Evolutionary conservation across 306 rosid genomes (phyloP).

Genomic region (Gastrolobium bilobum): DNA sequence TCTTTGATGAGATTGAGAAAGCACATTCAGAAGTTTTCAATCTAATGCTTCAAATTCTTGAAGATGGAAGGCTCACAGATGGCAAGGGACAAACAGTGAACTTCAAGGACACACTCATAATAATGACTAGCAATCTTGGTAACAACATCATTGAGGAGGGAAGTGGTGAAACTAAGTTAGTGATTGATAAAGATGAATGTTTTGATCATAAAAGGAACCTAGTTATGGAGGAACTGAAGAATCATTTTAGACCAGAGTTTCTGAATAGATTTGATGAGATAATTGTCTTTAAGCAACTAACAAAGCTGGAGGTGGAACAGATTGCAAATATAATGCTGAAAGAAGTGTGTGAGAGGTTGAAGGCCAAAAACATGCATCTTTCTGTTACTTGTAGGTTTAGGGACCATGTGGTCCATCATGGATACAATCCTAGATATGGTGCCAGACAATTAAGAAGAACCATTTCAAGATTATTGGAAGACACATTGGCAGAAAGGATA

Average conservation of each 20-base stretch:
- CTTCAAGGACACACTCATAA: slow-evolving; percentile 72
- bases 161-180: slow-evolving; percentile 62
- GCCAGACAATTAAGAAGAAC: slow-evolving; percentile 82
- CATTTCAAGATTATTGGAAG: slow-evolving; percentile 83
- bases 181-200: slow-evolving; percentile 61
- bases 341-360: slow-evolving; percentile 67
- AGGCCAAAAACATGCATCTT: slow-evolving; percentile 64
- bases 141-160: slow-evolving; percentile 69
- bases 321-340: slow-evolving; percentile 71
- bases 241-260: slow-evolving; percentile 76
- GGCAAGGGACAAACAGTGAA: slow-evolving; percentile 77
- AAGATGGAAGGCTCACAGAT: slow-evolving; percentile 75
- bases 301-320: slow-evolving; percentile 71
- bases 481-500: slow-evolving; percentile 83
- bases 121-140: slow-evolving; percentile 78
- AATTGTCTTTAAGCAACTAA: slow-evolving; percentile 67
- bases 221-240: slow-evolving; percentile 73
- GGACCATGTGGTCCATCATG: slow-evolving; percentile 71
- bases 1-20: slow-evolving; percentile 57
- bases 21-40: slow-evolving; percentile 59
- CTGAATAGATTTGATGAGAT: slow-evolving; percentile 75
- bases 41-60: slow-evolving; percentile 84
- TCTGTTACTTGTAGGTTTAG: slow-evolving; percentile 74
- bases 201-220: slow-evolving; percentile 59
- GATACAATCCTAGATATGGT: slow-evolving; percentile 74